Conservation (phyloP, 2,329 filamentous ascomycete genomes). For the Xylaria polymorpha region DNA sequence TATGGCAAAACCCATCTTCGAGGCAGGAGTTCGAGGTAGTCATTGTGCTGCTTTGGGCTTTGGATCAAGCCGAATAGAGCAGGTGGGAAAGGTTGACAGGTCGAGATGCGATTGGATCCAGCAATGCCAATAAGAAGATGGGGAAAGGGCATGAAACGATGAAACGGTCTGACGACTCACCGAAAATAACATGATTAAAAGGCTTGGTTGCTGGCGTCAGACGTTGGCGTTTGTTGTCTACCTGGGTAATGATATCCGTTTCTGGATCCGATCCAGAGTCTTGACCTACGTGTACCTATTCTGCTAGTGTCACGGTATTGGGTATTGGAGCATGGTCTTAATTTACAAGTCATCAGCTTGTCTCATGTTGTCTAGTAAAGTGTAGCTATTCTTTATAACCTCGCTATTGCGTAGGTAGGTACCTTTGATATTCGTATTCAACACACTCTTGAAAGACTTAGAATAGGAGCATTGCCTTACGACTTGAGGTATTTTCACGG, state of each 20-base stretch:
- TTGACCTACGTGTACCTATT: neutral
- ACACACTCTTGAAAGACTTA: neutral
- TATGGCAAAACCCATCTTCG: too few relatives aligned
- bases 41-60: neutral
- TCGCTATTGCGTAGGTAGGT: neutral
- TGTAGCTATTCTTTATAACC: neutral
- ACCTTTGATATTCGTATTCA: neutral
- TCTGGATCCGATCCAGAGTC: too few relatives aligned
- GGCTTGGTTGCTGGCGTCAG: slow-evolving; percentile 24
- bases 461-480: neutral
- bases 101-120: neutral
- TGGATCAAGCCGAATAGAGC: slow-evolving; percentile 27
- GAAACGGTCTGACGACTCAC: neutral
- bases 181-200: neutral
- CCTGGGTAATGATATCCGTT: neutral
- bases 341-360: neutral
- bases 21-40: neutral
- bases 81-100: slow-evolving; percentile 14
- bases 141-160: slow-evolving; percentile 6
- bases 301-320: neutral
- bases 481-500: neutral
- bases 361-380: neutral
- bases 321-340: neutral
- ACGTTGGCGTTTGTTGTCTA: neutral
- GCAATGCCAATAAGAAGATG: neutral